Evolutionary conservation across 2,329 filamentous ascomycete genomes (phyloP), one percentile per base, ranked within the genome.

Genomic region (Xylogone sp.): DNA sequence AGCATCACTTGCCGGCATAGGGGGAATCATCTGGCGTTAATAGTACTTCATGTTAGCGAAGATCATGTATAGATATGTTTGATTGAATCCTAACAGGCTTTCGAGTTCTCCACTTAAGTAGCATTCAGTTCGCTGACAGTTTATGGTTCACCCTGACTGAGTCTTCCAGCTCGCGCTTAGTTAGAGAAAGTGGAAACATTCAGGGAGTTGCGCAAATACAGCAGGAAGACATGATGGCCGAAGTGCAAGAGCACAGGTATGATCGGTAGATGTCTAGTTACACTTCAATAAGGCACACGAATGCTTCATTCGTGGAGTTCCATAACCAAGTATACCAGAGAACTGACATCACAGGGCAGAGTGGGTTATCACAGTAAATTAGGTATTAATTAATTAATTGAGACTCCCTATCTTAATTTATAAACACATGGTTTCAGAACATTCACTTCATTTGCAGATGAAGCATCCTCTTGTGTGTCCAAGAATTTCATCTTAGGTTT

Each of bases 371-470:
- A 27, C 24, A 27, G 10, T 27, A 10, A 27, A 27, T 27, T 27
- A 6, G 24, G 5, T 10, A 27, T 27, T 27, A 16, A 48, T 19
- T 39, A 20, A 43, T 34, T 45, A 51, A n/a, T n/a, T n/a, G n/a
- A n/a, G 29, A 44, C 45, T 21, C 31, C 42, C 43, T 54, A 68
- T 54, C 93, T 82, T 59, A 92, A 81, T 75, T 97, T 97, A 72
- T 97, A 97, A 55, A 97, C 84, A 73, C 94, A 97, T 18, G 94
- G 94, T 76, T 97, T 97, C 61, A 99, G 70, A 51, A 93, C 77
- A 27, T 67, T 71, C 48, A 74, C 73, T 66, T 86, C 89, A 59
- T 86, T 83, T 4, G 76, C 77, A 58, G 85, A 83, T 55, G 81
- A 79, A 54, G 83, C 78, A 18, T 78, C n/a, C n/a, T n/a, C 79